Percentiles rank a stretch among this genome's conserved stretches.
These are phyloP conservation scores for Ceraceosorus guamensis DNA, from an alignment of 1,284 basidiomycete species.

Conservation along the genomic window DNA sequence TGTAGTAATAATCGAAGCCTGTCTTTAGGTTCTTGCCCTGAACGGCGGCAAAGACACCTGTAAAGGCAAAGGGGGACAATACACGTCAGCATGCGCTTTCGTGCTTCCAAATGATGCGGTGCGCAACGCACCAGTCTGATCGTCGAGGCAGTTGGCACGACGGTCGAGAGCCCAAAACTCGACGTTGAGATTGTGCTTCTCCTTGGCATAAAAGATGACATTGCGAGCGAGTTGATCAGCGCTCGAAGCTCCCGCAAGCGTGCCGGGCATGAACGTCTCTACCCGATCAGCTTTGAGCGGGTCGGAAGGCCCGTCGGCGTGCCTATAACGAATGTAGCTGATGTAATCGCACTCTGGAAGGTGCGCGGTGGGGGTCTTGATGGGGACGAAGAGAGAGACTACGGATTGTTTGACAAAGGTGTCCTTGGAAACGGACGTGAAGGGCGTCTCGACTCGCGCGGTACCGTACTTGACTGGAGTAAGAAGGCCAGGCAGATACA, in stretches of 20 bases:
- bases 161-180: constrained; percentile 10
- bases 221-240: constrained; percentile 9
- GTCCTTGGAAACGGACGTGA: constrained; percentile 1
- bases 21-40: constrained; percentile 1
- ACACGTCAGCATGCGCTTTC: too few species aligned
- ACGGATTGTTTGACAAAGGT: constrained; percentile 6
- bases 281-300: constrained; percentile 8
- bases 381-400: constrained; percentile 4
- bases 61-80: too few species aligned
- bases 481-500: background rate
- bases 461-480: background rate
- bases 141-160: constrained; percentile 6
- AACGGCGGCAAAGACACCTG: constrained; percentile 2
- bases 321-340: constrained; percentile 6
- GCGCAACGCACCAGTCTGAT: constrained; percentile 1
- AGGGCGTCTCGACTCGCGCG: background rate
- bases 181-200: constrained; percentile 4
- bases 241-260: constrained; percentile 4
- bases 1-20: constrained; percentile 9
- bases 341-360: constrained; percentile 7
- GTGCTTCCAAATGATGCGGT: too few species aligned
- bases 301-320: constrained; percentile 5
- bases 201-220: constrained; percentile 7
- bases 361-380: background rate
- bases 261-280: constrained; percentile 9